phyloP scores from a whole-genome alignment of 1,284 basidiomycete genomes.

The Cutaneotrichosporon sp. region DNA sequence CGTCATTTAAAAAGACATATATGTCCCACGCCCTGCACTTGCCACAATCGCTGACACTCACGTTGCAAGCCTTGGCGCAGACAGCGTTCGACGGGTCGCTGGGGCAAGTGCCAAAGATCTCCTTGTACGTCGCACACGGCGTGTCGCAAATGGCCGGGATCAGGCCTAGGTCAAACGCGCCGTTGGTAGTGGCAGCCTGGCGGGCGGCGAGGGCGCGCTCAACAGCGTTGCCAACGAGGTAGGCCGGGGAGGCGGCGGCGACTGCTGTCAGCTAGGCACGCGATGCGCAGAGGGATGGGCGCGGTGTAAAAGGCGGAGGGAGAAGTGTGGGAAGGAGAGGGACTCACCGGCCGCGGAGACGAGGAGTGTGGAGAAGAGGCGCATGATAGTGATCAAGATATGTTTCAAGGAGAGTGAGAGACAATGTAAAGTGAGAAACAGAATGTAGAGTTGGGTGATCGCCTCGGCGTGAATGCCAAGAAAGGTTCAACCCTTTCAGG shows the following conservation, averaged over 20 bases:
- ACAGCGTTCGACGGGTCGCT: conserved; percentile 1
- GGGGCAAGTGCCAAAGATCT: conserved; percentile 20
- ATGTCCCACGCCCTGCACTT: background rate
- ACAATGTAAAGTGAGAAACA: background rate
- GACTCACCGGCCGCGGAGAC: conserved; percentile 6
- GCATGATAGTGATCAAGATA: background rate
- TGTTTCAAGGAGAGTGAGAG: background rate
- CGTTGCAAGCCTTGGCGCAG: conserved; percentile 17
- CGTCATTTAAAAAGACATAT: background rate
- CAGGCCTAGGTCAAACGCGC: conserved; percentile 8
- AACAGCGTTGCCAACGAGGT: conserved; percentile 1
- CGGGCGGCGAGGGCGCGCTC: conserved; percentile 3
- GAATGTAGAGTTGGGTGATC: background rate
- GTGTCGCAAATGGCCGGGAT: conserved; percentile 15
- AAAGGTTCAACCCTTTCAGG: background rate
- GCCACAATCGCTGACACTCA: conserved; percentile 7
- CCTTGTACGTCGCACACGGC: conserved; percentile 16
- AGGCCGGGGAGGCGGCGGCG: background rate
- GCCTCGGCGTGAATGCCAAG: background rate
- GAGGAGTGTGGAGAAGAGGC: conserved; percentile 6
- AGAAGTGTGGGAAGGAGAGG: background rate
- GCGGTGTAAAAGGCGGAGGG: no score
- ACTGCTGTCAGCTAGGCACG: background rate
- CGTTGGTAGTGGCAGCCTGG: background rate
- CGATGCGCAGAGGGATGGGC: background rate